These are phyloP conservation scores for Nigrospora osmanthi DNA, from an alignment of 2,329 filamentous ascomycete species.

Conservation along the genomic window DNA sequence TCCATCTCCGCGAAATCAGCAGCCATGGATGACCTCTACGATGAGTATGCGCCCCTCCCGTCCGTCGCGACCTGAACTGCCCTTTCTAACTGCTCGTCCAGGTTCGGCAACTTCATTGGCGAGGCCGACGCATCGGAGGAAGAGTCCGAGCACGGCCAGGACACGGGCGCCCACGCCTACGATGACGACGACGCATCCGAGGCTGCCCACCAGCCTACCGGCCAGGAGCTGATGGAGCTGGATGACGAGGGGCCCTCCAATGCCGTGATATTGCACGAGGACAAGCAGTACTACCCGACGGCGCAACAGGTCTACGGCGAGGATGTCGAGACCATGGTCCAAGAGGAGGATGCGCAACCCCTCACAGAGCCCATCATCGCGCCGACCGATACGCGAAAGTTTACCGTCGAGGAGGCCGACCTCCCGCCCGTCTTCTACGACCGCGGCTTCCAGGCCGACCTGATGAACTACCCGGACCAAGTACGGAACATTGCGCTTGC, in stretches of 20 bases:
- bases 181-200: conserved; percentile 67
- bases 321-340: conserved; percentile 90
- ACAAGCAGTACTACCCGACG: conserved; percentile 99
- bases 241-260: conserved; percentile 89
- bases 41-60: conserved; percentile 56
- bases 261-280: conserved; percentile 94
- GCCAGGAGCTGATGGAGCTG: conserved; percentile 88
- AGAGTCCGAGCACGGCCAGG: conserved; percentile 70
- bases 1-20: conserved; percentile 2
- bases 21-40: conserved; percentile 89
- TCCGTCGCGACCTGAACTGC: no score
- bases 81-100: conserved; percentile 23
- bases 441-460: conserved; percentile 84
- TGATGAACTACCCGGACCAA: conserved; percentile 94
- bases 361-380: conserved; percentile 89
- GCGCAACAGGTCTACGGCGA: conserved; percentile 90
- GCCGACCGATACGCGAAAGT: conserved; percentile 91
- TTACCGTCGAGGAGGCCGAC: conserved; percentile 86
- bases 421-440: conserved; percentile 84
- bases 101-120: conserved; percentile 97
- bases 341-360: conserved; percentile 94
- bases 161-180: conserved; percentile 73
- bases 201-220: conserved; percentile 54
- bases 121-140: conserved; percentile 80
- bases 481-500: conserved; percentile 87